Conservation (phyloP, 257 asterid species). For the Nicotiana undulata region DNA sequence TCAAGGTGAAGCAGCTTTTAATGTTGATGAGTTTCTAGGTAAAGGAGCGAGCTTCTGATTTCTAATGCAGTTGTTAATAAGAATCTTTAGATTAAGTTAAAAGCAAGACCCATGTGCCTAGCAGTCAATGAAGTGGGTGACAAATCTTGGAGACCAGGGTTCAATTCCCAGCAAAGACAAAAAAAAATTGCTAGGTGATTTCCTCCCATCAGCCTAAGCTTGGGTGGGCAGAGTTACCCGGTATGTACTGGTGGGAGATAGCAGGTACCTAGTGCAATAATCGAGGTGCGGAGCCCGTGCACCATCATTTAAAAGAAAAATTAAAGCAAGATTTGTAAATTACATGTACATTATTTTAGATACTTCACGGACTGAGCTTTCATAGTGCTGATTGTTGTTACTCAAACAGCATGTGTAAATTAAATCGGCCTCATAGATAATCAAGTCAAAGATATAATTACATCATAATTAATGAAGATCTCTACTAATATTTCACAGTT, state of each 20-base stretch:
- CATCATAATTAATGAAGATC: not conserved
- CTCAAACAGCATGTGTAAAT: not conserved
- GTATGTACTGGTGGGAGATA: too few species aligned
- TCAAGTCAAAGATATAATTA: not conserved
- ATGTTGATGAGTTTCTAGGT: not conserved
- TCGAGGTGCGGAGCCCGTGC: too few species aligned
- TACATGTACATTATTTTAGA: not conserved
- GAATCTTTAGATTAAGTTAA: not conserved
- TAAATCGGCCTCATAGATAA: not conserved
- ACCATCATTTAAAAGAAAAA: not conserved
- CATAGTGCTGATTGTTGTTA: not conserved
- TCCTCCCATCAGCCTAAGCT: too few species aligned
- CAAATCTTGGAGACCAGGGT: too few species aligned
- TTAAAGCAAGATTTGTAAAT: not conserved
- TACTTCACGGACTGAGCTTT: not conserved
- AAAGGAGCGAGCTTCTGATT: not conserved
- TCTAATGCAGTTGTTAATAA: not conserved
- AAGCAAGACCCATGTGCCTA: too few species aligned
- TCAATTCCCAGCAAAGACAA: too few species aligned
- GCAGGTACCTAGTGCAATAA: too few species aligned
- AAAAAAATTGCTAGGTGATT: too few species aligned
- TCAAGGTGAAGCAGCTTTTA: not conserved
- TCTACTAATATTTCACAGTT: constrained; percentile 36
- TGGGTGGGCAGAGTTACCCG: too few species aligned
- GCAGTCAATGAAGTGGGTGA: too few species aligned